phyloP scores from a whole-genome alignment of 225 moss, liverwort and hornwort genomes.

The Physcomitrellopsis africana region DNA sequence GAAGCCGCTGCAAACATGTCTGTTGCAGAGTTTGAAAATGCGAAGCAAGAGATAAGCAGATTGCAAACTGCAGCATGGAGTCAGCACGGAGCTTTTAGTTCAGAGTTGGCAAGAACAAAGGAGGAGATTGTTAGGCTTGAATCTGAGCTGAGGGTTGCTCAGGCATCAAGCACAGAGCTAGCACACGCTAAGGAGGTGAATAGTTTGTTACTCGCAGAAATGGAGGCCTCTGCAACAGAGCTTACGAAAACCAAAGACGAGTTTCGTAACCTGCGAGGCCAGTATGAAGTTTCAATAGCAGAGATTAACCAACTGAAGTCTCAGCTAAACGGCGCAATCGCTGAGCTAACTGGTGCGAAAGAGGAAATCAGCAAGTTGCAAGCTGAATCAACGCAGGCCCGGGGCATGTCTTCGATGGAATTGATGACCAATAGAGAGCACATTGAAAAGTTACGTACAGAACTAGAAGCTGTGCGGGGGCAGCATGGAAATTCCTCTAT shows the following conservation, averaged over 20 bases:
- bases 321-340: constrained; percentile 15
- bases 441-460: constrained; percentile 38
- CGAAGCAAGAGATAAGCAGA: constrained; percentile 54
- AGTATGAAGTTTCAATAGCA: too few species aligned
- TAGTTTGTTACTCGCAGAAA: too few species aligned
- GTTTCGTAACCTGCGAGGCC: too few species aligned
- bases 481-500: constrained; percentile 35
- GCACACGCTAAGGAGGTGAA: too few species aligned
- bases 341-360: constrained; percentile 31
- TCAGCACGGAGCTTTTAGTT: constrained; percentile 35
- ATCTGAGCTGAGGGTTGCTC: too few species aligned
- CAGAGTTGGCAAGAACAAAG: constrained; percentile 35
- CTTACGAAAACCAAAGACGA: too few species aligned
- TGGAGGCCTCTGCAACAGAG: too few species aligned
- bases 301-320: constrained; percentile 27
- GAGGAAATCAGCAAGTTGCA: constrained; percentile 30
- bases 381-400: constrained; percentile 36
- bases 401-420: constrained; percentile 42
- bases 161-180: too few species aligned
- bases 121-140: constrained; percentile 27
- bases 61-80: constrained; percentile 47
- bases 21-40: constrained; percentile 46
- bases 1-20: constrained; percentile 20
- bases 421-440: constrained; percentile 38
- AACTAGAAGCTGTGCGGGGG: constrained; percentile 39